Percentiles rank a stretch among this genome's conserved stretches.
Conservation (phyloP, 371 early-diverging fungal species). For the Rhizomucor pusillus region DNA sequence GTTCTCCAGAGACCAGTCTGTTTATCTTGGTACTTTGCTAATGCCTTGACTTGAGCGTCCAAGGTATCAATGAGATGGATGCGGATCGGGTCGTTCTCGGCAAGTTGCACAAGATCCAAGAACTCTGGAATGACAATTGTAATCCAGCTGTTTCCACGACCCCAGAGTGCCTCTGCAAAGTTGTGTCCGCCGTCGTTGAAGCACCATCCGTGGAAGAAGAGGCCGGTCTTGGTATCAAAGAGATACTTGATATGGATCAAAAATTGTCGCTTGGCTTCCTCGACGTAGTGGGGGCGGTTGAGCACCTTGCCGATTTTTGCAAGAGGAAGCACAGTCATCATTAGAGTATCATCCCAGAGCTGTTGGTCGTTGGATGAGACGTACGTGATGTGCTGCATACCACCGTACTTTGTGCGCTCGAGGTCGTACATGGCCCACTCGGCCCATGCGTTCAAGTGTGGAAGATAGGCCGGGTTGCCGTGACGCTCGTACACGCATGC, state of each 20-base stretch:
- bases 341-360: slow-evolving; percentile 26
- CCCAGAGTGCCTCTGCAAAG: slow-evolving; percentile 25
- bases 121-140: slow-evolving; percentile 28
- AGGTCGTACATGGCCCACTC: slow-evolving; percentile 24
- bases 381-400: slow-evolving; percentile 26
- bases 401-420: slow-evolving; percentile 22
- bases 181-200: slow-evolving; percentile 22
- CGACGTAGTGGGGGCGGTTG: slow-evolving; percentile 20
- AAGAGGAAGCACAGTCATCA: slow-evolving; percentile 27
- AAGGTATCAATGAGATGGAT: slow-evolving; percentile 19
- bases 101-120: slow-evolving; percentile 19
- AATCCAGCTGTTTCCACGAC: slow-evolving; percentile 26
- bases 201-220: slow-evolving; percentile 27
- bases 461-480: slow-evolving; percentile 13
- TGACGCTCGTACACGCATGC: slow-evolving; percentile 22
- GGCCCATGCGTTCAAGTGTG: slow-evolving; percentile 21
- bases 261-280: slow-evolving; percentile 26
- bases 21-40: slow-evolving; percentile 17
- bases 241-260: slow-evolving; percentile 23
- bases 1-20: slow-evolving; percentile 24
- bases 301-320: slow-evolving; percentile 23
- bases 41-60: slow-evolving; percentile 11
- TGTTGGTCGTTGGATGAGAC: slow-evolving; percentile 18
- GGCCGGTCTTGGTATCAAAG: slow-evolving; percentile 16
- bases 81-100: slow-evolving; percentile 14